phyloP scores from a whole-genome alignment of 2,329 filamentous ascomycete genomes.

The Fusarium sp. region DNA sequence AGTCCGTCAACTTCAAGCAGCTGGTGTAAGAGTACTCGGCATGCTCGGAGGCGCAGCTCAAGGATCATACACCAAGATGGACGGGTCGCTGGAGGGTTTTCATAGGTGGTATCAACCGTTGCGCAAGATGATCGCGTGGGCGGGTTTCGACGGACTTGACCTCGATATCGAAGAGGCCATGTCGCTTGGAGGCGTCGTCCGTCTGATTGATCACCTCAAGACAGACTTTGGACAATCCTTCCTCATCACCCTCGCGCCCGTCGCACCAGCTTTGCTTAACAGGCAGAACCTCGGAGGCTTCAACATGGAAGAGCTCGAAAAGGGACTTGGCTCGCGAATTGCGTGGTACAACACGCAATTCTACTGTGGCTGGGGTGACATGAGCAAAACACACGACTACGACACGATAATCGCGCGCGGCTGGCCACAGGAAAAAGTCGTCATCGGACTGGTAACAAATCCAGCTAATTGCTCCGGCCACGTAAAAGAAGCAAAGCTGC shows the following conservation, averaged over 20 bases:
- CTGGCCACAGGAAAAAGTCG: constrained; percentile 75
- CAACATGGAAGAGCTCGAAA: constrained; percentile 76
- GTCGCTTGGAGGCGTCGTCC: constrained; percentile 70
- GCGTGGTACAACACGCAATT: constrained; percentile 89
- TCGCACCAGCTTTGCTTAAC: constrained; percentile 73
- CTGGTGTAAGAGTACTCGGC: constrained; percentile 79
- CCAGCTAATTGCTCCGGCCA: constrained; percentile 69
- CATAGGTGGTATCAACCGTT: constrained; percentile 78
- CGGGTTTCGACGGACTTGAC: constrained; percentile 73
- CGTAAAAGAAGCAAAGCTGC: constrained; percentile 56
- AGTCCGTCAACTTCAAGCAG: constrained; percentile 72
- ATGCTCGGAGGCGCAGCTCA: constrained; percentile 86
- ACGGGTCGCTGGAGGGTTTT: constrained; percentile 68
- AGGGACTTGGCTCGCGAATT: constrained; percentile 68
- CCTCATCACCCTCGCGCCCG: constrained; percentile 80
- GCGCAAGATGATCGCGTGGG: constrained; percentile 66
- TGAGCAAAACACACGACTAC: constrained; percentile 53
- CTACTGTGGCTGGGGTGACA: constrained; percentile 83
- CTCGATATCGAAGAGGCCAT: constrained; percentile 81
- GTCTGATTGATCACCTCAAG: constrained; percentile 72
- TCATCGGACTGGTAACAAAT: constrained; percentile 81
- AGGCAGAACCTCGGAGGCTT: constrained; percentile 77
- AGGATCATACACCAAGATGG: constrained; percentile 70
- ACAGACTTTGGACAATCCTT: constrained; percentile 74
- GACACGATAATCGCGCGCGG: constrained; percentile 63